phyloP scores from a whole-genome alignment of 495 filamentous ascomycete genomes.

The Oleoguttula mirabilis region DNA sequence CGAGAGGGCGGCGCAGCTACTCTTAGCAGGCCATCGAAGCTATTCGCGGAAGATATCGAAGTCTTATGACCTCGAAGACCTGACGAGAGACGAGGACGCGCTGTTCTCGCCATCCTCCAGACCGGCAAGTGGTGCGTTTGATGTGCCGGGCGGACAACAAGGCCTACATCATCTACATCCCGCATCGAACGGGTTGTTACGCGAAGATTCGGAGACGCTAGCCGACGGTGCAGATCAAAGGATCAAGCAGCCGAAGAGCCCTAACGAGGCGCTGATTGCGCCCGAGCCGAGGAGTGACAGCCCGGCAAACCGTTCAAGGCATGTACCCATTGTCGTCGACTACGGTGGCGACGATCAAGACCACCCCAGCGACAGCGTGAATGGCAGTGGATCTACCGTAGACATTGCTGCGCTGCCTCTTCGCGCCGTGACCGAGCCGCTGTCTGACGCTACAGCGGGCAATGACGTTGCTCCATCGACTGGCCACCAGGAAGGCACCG shows the following conservation, averaged over 20 bases:
- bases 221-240: neutral
- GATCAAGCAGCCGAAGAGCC: neutral
- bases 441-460: neutral
- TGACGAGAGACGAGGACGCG: neutral
- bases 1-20: neutral
- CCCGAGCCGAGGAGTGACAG: neutral
- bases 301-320: too few species aligned
- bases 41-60: neutral
- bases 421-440: neutral
- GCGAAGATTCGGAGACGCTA: constrained; percentile 7
- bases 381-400: too few species aligned
- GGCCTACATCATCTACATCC: neutral
- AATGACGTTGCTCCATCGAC: neutral
- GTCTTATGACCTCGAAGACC: constrained; percentile 1
- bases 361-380: neutral
- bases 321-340: constrained; percentile 10
- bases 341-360: neutral
- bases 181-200: neutral
- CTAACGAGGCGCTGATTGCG: neutral
- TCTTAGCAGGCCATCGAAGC: neutral
- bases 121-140: neutral
- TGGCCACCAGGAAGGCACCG: neutral
- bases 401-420: too few species aligned
- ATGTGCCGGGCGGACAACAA: too few species aligned
- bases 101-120: neutral